Evolutionary conservation across 306 rosid species (phyloP), one percentile per base, ranked within the genome.

Genomic region (Rosa persica): DNA sequence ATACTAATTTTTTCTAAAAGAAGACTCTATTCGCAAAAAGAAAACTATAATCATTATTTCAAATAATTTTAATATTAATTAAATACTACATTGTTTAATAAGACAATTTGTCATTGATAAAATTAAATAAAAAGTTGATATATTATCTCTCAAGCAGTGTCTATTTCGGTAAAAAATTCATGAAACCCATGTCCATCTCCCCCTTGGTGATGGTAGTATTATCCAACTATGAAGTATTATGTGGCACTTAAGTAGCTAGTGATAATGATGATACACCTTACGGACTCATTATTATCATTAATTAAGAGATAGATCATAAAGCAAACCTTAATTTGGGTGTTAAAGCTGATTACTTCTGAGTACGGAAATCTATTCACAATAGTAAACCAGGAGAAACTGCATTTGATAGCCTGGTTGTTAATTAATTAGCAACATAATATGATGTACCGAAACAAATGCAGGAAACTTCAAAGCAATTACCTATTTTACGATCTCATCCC

Each of bases 381-480:
- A 6, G 43, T 5, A 39, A 39, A 39, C 5, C 43, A 30, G 3
- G 36, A 30, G 36, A 48, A 54, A n/a, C 13, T 55, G 30, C 30
- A n/a, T n/a, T 55, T n/a, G 2, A n/a, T n/a, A 20, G 25, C 27
- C 8, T n/a, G 25, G 61, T 55, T n/a, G 60, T 52, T 52, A 22
- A 57, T 22, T 11, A 22, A 30, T 9, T 4, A 61, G 39, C 65
- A 27, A 25, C 0, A 8, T 55, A 51, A 55, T 55, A n/a, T 12
- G 19, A 3, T 22, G 67, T 25, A 61, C 38, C 66, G 1, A 23
- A 70, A 65, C 70, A 22, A 23, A 34, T 16, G 57, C 71, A 42
- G 87, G 87, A 83, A 83, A 73, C 67, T 83, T 83, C 84, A 54
- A 6, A 39, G 87, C 87, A 83, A 76, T 80, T 79, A 74, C 87